phyloP scores from a whole-genome alignment of 768 basidiomycete genomes.

The Flagelloscypha sp. region DNA sequence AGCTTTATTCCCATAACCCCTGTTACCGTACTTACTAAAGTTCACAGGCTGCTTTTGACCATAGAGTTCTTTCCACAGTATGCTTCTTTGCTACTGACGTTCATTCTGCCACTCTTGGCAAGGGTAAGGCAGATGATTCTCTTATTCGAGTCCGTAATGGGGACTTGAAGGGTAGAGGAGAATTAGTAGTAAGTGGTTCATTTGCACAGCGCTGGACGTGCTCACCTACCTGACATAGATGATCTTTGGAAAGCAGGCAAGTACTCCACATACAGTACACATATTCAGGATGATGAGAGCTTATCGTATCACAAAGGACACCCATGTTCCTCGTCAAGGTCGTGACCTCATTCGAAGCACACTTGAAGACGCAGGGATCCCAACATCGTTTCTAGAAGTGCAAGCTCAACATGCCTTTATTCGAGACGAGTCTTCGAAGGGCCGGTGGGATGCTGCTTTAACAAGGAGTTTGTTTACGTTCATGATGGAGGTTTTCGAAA shows the following conservation, averaged over 20 bases:
- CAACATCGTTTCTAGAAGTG: slow-evolving; percentile 80
- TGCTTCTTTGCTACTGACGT: slow-evolving; percentile 97
- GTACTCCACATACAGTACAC: slow-evolving; percentile 5
- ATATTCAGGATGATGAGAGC: slow-evolving; percentile 2
- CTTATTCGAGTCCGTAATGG: slow-evolving; percentile 66
- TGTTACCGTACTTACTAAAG: neutral
- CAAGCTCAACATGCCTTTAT: slow-evolving; percentile 98
- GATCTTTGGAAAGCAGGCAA: slow-evolving; percentile 92
- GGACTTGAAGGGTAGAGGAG: slow-evolving; percentile 70
- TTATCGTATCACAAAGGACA: slow-evolving; percentile 46
- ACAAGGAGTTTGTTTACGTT: slow-evolving; percentile 71
- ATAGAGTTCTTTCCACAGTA: slow-evolving; percentile 71
- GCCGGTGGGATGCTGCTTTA: slow-evolving; percentile 92
- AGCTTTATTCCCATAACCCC: slow-evolving; percentile 7
- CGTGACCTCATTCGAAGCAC: slow-evolving; percentile 76
- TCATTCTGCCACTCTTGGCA: slow-evolving; percentile 80
- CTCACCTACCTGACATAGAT: slow-evolving; percentile 40
- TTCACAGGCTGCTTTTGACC: slow-evolving; percentile 77
- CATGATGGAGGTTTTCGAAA: slow-evolving; percentile 91
- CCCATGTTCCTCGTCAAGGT: slow-evolving; percentile 84
- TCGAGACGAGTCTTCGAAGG: slow-evolving; percentile 86
- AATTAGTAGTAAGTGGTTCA: slow-evolving; percentile 58
- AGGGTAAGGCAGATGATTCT: slow-evolving; percentile 77
- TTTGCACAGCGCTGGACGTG: neutral
- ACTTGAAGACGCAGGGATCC: slow-evolving; percentile 72